Evolutionary conservation across 192 early-diverging fungal species (phyloP).

Genomic region (Coemansia sp.): DNA sequence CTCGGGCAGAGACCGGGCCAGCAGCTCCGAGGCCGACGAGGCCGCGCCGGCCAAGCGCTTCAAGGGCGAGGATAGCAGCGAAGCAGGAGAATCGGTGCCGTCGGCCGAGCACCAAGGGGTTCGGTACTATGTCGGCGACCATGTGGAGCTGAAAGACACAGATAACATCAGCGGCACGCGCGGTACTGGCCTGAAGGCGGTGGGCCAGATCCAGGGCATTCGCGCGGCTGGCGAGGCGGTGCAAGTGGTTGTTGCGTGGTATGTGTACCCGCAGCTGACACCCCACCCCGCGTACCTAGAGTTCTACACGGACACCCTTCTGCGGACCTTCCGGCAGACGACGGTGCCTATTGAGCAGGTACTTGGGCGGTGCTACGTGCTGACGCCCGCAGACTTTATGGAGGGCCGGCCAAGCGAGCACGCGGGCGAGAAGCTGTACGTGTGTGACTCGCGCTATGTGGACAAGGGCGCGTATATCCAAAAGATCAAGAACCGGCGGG

Average conservation of each 20-base stretch:
- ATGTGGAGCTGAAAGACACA: constrained; percentile 24
- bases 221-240: constrained; percentile 1
- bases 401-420: constrained; percentile 23
- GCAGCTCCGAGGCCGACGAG: constrained; percentile 1
- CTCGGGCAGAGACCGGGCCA: neutral
- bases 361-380: constrained; percentile 21
- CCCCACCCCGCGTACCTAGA: constrained; percentile 35
- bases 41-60: constrained; percentile 7
- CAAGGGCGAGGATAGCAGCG: neutral
- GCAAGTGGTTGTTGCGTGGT: constrained; percentile 17
- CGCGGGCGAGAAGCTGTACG: constrained; percentile 27
- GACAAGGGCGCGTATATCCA: constrained; percentile 41
- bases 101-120: constrained; percentile 23
- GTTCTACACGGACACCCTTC: constrained; percentile 28
- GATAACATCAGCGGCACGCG: constrained; percentile 23
- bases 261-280: constrained; percentile 26
- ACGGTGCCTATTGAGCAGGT: constrained; percentile 18
- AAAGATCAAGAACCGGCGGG: constrained; percentile 26
- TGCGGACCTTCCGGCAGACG: constrained; percentile 30
- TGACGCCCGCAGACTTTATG: constrained; percentile 22
- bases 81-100: neutral
- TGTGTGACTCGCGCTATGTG: constrained; percentile 39
- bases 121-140: constrained; percentile 35
- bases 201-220: constrained; percentile 32
- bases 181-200: constrained; percentile 13